These are phyloP conservation scores for Toxoplasma gondii DNA, from an alignment of 169 alveolate genomes.

Conservation along the genomic window DNA sequence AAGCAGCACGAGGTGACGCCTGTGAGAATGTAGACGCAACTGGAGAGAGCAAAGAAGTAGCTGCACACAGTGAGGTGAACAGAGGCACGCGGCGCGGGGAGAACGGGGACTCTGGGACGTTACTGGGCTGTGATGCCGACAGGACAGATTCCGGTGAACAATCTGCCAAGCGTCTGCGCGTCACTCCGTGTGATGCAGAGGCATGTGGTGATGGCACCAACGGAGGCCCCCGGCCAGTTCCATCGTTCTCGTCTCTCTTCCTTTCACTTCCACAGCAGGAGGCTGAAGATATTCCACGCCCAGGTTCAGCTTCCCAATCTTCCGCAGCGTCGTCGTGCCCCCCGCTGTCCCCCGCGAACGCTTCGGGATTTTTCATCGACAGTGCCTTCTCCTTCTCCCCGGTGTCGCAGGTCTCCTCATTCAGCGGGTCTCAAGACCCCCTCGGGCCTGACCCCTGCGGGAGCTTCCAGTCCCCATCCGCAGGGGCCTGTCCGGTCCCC, in stretches of 20 bases:
- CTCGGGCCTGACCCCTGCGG: not conserved
- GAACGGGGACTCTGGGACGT: too few relatives aligned
- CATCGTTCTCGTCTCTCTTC: not conserved
- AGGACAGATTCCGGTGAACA: not conserved
- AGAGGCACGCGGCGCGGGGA: too few relatives aligned
- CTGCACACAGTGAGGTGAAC: too few relatives aligned
- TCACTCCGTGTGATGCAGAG: not conserved
- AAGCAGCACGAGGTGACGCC: too few relatives aligned
- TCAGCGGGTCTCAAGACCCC: not conserved
- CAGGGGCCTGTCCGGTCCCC: too few relatives aligned
- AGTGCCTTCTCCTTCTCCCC: not conserved
- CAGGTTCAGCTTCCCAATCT: not conserved
- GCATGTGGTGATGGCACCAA: not conserved
- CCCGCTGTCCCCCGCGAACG: not conserved
- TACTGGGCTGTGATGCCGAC: too few relatives aligned
- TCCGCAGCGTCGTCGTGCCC: not conserved
- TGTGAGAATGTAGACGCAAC: too few relatives aligned
- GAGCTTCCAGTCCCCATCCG: not conserved
- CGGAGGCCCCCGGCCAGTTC: not conserved
- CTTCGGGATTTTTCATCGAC: not conserved
- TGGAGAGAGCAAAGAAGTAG: too few relatives aligned
- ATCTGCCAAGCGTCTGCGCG: not conserved
- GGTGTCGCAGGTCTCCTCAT: not conserved
- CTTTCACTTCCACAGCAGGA: not conserved
- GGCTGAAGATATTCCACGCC: not conserved